Percentiles rank a stretch among this genome's conserved stretches.
These are phyloP conservation scores for Rhodotorula sp. DNA, from an alignment of 1,284 basidiomycete genomes.

Conservation along the genomic window DNA sequence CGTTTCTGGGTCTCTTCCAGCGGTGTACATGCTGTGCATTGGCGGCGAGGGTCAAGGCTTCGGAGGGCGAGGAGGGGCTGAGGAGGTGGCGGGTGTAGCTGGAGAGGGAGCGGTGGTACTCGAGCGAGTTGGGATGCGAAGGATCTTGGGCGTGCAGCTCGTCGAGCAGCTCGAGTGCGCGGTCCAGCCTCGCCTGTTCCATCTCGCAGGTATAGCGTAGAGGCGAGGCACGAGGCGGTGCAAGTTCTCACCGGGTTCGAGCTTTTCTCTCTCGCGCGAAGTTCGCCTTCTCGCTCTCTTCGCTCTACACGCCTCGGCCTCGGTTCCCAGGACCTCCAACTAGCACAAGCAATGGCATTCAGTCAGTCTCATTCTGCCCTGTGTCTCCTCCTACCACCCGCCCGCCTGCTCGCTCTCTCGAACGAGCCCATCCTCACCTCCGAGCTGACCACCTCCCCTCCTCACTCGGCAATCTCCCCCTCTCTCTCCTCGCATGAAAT, in stretches of 20 bases:
- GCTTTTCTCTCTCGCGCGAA: too few relatives aligned
- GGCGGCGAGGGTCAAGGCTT: slow-evolving; percentile 26
- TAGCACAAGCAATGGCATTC: slow-evolving; percentile 13
- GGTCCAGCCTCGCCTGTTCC: neutral
- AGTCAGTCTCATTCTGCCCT: neutral
- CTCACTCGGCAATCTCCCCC: neutral
- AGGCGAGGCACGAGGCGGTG: too few relatives aligned
- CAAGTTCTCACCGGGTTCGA: too few relatives aligned
- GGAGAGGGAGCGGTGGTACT: slow-evolving; percentile 24
- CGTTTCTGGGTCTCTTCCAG: slow-evolving; percentile 24
- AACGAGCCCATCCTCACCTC: neutral
- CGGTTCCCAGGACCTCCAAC: neutral
- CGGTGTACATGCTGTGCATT: slow-evolving; percentile 25
- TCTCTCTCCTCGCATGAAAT: neutral
- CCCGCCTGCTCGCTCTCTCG: neutral
- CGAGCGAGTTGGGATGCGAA: neutral
- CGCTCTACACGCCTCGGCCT: neutral
- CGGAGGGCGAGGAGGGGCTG: slow-evolving; percentile 1
- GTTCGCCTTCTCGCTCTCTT: neutral
- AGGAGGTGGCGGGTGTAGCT: slow-evolving; percentile 6
- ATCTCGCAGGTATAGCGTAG: too few relatives aligned
- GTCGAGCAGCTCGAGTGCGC: neutral
- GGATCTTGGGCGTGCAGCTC: slow-evolving; percentile 13
- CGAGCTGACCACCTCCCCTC: neutral
- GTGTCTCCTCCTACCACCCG: neutral